Evolutionary conservation across 2,329 filamentous ascomycete genomes (phyloP).

Genomic region (Sporothrix protearum): DNA sequence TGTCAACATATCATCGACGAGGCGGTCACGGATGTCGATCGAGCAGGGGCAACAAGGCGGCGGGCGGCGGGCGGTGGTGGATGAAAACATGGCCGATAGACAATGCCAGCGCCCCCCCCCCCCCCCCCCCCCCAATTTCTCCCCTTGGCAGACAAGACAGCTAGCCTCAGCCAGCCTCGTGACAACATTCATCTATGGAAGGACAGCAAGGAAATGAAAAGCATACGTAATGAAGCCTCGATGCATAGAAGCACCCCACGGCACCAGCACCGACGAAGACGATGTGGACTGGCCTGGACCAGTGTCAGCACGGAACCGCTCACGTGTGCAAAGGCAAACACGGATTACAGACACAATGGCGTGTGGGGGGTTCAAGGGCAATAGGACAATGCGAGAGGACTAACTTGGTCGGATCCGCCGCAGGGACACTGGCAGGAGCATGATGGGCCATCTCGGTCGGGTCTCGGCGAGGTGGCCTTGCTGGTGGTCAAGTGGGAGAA

Average conservation of each 20-base stretch:
- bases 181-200: not conserved
- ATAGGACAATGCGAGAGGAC: not conserved
- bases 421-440: constrained; percentile 17
- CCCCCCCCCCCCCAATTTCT: too few species aligned
- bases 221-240: constrained; percentile 58
- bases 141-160: not conserved
- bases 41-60: not conserved
- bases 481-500: not conserved
- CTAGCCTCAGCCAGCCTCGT: not conserved
- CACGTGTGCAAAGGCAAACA: not conserved
- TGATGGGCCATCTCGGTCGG: constrained; percentile 20
- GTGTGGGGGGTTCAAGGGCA: not conserved
- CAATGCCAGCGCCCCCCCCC: not conserved
- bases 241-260: constrained; percentile 70
- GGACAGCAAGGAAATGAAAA: not conserved
- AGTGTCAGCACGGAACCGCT: constrained; percentile 11
- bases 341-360: not conserved
- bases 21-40: not conserved
- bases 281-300: constrained; percentile 50
- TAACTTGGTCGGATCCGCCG: constrained; percentile 23
- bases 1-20: not conserved
- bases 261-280: constrained; percentile 68
- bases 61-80: not conserved
- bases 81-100: not conserved
- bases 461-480: not conserved